Base-by-base conservation (phyloP, 441 rosid genomes). In the Brassica balearica region DNA sequence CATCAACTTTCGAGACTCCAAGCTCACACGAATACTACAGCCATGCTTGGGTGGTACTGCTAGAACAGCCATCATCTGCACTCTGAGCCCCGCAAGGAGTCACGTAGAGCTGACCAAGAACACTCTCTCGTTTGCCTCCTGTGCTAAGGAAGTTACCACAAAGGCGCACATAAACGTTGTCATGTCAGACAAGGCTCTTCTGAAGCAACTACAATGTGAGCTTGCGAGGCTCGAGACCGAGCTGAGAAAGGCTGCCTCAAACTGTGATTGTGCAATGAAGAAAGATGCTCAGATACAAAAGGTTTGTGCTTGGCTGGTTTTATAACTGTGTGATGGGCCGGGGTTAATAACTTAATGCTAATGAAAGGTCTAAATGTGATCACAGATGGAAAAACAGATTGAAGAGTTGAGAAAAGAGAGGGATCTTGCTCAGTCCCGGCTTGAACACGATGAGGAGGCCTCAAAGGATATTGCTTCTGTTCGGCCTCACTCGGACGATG, bases 101-200 rank as follows among this genome's bases (percentile, higher is more conserved):
- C 93, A 94, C 76, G 94, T 87, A 63, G 97, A 94, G 81, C 96
- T 90, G 82, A 89, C 97, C 34, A 83, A 93, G 86, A 94, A 94
- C 81, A 94, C 98, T 9, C 97, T 94, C 74, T 79, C 92, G 83
- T 94, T 94, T 84, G 96, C 98, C 46, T 89, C 90, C 69, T 90
- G 94, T 85, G 97, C 98, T 27, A 94, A 94, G 79, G 98, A 94
- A 88, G 93, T 94, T 65, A 79, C 90, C 23, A 94, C 96, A 63
- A 94, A 89, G 81, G 97, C 97, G 23, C 93, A 89, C 76, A 92
- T 94, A 69, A 94, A 94, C 79, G 93, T 94, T 25, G 93, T 94
- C 56, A 89, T 92, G 97, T 94, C 98, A 27, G 98, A 93, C 73
- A 25, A 69, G 32, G 22, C 53, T 11, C 5, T 46, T 3, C 53